Evolutionary conservation across 106 monocot genomes (phyloP), one percentile per base, ranked within the genome.

Genomic region (Apostasia shenzhenica): DNA sequence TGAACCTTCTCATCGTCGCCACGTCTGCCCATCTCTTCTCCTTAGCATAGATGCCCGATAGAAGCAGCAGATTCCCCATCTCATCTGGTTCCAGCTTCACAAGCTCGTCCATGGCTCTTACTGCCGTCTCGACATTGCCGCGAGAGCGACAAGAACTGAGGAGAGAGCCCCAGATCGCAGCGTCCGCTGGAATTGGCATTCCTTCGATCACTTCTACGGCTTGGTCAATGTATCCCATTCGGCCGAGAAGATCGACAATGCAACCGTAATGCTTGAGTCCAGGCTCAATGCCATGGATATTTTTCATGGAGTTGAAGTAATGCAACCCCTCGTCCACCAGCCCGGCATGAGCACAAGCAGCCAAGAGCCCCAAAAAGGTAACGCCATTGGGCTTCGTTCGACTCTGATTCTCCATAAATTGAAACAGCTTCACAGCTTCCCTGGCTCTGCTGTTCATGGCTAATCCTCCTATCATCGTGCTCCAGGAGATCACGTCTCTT

Each of bases 201-300:
- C 37, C 14, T 0, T 70, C 43, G 45, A 86, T 72, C 1, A 88
- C 12, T 53, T 81, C 75, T 26, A 81, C 3, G 2, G 93, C 89
- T 3, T 12, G 54, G 1, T 13, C 39, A 44, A 93, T 72, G 44
- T 49, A 54, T 12, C 89, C 88, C 0, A 81, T 77, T 45, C 88
- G 69, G 2, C 86, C 75, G 1, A 89, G 84, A 44, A 93, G 79
- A 51, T 93, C 86, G 13, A 89, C 79, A 60, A 93, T 56, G 61
- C 93, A 93, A 4, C 93, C 93, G 52, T 86, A 93, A 48, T 93
- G 93, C 73, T 93, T 80, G 11, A 86, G 48, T 26, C 69, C 77
- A 1, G 93, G 86, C 3, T 45, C 47, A 2, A 89, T 57, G 5
- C 71, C 66, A 37, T 93, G 84, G 5, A 45, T 57, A 6, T 61